A percentile compares a stretch with the other conserved stretches of the same genome.
Evolutionary conservation across 2,329 filamentous ascomycete species (phyloP).

Genomic region (Trichoderma citrinoviride): DNA sequence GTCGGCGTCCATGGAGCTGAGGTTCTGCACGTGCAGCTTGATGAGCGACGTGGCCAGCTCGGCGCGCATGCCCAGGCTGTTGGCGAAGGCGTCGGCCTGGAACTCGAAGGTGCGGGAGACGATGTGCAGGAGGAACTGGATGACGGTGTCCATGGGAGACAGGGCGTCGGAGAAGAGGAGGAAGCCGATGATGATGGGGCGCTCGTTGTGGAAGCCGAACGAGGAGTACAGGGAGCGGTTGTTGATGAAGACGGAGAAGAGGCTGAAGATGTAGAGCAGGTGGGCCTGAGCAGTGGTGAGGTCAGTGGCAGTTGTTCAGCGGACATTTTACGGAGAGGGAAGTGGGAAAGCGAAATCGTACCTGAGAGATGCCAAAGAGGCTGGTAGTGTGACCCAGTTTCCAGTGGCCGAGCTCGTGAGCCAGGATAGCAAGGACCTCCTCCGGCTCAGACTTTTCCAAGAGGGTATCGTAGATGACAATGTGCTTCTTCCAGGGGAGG

Average conservation of each 20-base stretch:
- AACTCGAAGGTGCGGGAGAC: conserved; percentile 94
- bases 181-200: conserved; percentile 95
- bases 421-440: conserved; percentile 91
- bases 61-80: conserved; percentile 75
- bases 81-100: conserved; percentile 88
- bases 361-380: conserved; percentile 81
- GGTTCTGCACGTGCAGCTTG: conserved; percentile 96
- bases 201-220: conserved; percentile 81
- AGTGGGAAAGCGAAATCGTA: conserved; percentile 35
- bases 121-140: conserved; percentile 95
- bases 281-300: conserved; percentile 60
- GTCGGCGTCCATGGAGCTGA: conserved; percentile 98
- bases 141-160: conserved; percentile 86
- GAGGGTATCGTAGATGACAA: conserved; percentile 97
- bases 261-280: conserved; percentile 92
- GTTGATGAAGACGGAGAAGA: conserved; percentile 97
- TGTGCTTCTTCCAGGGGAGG: conserved; percentile 99
- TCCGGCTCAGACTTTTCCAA: conserved; percentile 91
- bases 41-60: conserved; percentile 86
- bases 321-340: too few relatives aligned
- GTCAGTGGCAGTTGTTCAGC: conserved; percentile 9
- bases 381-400: conserved; percentile 91
- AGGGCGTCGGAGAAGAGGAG: conserved; percentile 97
- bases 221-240: conserved; percentile 86
- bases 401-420: conserved; percentile 97